phyloP scores from a whole-genome alignment of 148 eudicot genomes.

The Persicaria maculosa region DNA sequence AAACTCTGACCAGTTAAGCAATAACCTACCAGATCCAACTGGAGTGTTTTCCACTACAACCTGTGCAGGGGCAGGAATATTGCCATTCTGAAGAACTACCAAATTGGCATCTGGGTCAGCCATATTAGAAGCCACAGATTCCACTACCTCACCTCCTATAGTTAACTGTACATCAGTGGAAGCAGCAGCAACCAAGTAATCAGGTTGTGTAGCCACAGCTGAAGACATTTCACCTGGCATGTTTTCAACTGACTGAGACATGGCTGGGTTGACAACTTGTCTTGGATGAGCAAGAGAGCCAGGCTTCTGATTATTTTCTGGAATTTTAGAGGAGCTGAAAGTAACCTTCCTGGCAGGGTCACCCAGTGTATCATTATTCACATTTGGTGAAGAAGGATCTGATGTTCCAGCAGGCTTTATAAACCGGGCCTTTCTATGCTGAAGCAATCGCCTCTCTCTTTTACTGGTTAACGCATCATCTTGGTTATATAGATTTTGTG shows the following conservation, averaged over 20 bases:
- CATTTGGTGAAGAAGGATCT: conserved; percentile 35
- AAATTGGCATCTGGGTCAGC: conserved; percentile 41
- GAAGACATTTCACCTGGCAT: conserved; percentile 30
- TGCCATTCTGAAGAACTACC: conserved; percentile 36
- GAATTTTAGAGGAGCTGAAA: conserved; percentile 25
- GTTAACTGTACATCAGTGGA: conserved; percentile 34
- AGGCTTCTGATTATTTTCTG: conserved; percentile 38
- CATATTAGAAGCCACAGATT: conserved; percentile 28
- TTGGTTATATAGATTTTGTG: conserved; percentile 38
- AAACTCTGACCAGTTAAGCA: conserved; percentile 96
- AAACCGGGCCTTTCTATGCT: conserved; percentile 62
- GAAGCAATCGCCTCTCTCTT: conserved; percentile 78
- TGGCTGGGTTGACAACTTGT: conserved; percentile 29
- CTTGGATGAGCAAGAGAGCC: conserved; percentile 26
- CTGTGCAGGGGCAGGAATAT: conserved; percentile 89
- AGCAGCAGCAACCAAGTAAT: conserved; percentile 32
- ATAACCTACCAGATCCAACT: conserved; percentile 90
- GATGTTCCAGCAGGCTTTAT: conserved; percentile 42
- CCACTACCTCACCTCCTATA: conserved; percentile 25
- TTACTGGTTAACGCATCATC: conserved; percentile 61
- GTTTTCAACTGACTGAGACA: conserved; percentile 44
- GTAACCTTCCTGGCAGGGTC: conserved; percentile 38
- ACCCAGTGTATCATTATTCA: conserved; percentile 33
- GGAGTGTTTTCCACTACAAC: conserved; percentile 83
- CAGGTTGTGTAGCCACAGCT: conserved; percentile 27